Base-by-base conservation (phyloP, 2,329 filamentous ascomycete genomes). In the Bipolaris victoriae region DNA sequence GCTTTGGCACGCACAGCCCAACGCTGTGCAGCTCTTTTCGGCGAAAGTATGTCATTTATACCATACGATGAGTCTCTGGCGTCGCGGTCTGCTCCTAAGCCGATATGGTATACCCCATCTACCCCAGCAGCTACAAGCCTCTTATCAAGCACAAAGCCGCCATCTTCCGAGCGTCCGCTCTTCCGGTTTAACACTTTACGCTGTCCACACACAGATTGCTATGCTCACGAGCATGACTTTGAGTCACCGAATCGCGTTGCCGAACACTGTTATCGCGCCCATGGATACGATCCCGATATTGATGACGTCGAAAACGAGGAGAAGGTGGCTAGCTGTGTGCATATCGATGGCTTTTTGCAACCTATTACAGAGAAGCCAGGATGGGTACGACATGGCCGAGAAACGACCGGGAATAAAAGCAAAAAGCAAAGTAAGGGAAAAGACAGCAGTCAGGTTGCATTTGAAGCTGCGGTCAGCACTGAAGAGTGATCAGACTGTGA, bases 11-110 rank as follows among this genome's bases (percentile, higher is more conserved):
- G 90, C 29, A 85, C 92, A 0, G 84, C 89, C 1, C 82, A 87
- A 68, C 84, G 94, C 47, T 98, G 93, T 68, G 86, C 89, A 2
- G 80, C 84, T 44, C 79, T 97, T 0, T 97, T 97, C 66, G 84
- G 83, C 0, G 85, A 95, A 75, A 80, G 83, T 22, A 92, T 95
- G 84, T 77, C 80, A 2, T 82, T 92, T 55, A 81, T 83, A 22
- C 85, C 80, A 0, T 77, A 91, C 22, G 66, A 79, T 48, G 82
- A 83, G 66, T 72, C 64, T 15, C 55, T 62, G 36, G 65, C 71
- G 3, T 57, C 68, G 7, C 66, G 66, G 41, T 46, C 52, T 24
- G 13, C 55, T 4, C 13, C 64, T 57, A 60, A 76, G 24, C 73
- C 75, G 6, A 63, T 76, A 3, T 70, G 76, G 18, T 78, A 75